Conservation (phyloP, 2,329 filamentous ascomycete species). For the Davidsoniella eucalypti region DNA sequence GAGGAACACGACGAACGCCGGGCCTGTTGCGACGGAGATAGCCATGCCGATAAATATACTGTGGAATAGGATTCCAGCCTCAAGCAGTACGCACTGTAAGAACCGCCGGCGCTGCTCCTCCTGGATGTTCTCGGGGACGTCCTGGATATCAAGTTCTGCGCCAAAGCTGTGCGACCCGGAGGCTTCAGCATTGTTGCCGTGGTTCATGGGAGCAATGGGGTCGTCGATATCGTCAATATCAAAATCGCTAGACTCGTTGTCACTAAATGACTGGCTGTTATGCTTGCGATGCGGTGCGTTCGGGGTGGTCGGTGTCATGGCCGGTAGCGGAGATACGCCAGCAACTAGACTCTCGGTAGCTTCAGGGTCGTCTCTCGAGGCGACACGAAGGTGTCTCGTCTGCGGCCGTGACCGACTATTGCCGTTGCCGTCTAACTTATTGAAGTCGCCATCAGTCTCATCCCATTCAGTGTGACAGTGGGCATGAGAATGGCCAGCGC, state of each 20-base stretch:
- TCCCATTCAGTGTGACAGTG: conserved; percentile 34
- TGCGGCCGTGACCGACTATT: not conserved
- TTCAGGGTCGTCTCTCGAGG: conserved; percentile 35
- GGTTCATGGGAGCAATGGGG: conserved; percentile 13
- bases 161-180: conserved; percentile 16
- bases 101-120: conserved; percentile 51
- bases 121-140: conserved; percentile 16
- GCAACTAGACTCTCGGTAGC: conserved; percentile 38
- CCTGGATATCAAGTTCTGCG: conserved; percentile 8
- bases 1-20: conserved; percentile 63
- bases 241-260: conserved; percentile 34
- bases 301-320: conserved; percentile 23
- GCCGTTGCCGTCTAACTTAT: conserved; percentile 2
- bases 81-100: conserved; percentile 62
- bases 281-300: conserved; percentile 14
- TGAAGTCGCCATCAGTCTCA: conserved; percentile 23
- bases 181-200: conserved; percentile 13
- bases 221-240: conserved; percentile 43
- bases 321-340: conserved; percentile 40
- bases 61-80: conserved; percentile 74
- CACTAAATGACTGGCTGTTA: conserved; percentile 11
- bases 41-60: conserved; percentile 80
- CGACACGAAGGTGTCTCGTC: conserved; percentile 28
- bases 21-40: conserved; percentile 62
- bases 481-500: conserved; percentile 44